phyloP scores from a whole-genome alignment of 768 basidiomycete genomes.

The Boletus fagicola region DNA sequence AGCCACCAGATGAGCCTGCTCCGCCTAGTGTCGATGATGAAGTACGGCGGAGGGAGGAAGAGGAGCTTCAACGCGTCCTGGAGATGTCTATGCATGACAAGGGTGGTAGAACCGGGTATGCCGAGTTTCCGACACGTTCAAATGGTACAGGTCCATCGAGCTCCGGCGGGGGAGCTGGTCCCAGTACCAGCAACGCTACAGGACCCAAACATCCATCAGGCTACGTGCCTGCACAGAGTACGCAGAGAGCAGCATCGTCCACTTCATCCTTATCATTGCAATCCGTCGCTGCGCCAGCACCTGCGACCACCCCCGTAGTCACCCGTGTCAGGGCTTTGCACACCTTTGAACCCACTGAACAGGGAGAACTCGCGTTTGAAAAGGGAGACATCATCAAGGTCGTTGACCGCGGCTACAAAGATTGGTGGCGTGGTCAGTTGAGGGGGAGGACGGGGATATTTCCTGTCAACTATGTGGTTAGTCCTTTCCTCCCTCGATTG shows the following conservation, averaged over 20 bases:
- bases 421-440: slow-evolving; percentile 96
- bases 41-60: slow-evolving; percentile 81
- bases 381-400: slow-evolving; percentile 95
- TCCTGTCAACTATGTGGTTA: slow-evolving; percentile 92
- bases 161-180: slow-evolving; percentile 20
- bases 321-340: slow-evolving; percentile 89
- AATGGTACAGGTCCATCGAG: slow-evolving; percentile 38
- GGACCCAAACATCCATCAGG: slow-evolving; percentile 48
- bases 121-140: slow-evolving; percentile 41
- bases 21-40: slow-evolving; percentile 78
- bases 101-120: slow-evolving; percentile 68
- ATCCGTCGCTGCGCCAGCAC: slow-evolving; percentile 16
- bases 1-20: slow-evolving; percentile 55
- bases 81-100: slow-evolving; percentile 93
- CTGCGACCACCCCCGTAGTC: slow-evolving; percentile 43
- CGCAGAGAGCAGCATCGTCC: slow-evolving; percentile 33
- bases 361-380: slow-evolving; percentile 88
- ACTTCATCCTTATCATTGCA: slow-evolving; percentile 28
- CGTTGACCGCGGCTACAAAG: slow-evolving; percentile 88
- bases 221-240: slow-evolving; percentile 58
- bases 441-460: slow-evolving; percentile 92
- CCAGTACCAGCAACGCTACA: slow-evolving; percentile 16
- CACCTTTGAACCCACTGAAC: slow-evolving; percentile 81
- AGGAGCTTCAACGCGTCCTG: slow-evolving; percentile 88
- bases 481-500: slow-evolving; percentile 28